These are phyloP conservation scores for Nemania sp. DNA, from an alignment of 2,329 filamentous ascomycete genomes.

Conservation along the genomic window DNA sequence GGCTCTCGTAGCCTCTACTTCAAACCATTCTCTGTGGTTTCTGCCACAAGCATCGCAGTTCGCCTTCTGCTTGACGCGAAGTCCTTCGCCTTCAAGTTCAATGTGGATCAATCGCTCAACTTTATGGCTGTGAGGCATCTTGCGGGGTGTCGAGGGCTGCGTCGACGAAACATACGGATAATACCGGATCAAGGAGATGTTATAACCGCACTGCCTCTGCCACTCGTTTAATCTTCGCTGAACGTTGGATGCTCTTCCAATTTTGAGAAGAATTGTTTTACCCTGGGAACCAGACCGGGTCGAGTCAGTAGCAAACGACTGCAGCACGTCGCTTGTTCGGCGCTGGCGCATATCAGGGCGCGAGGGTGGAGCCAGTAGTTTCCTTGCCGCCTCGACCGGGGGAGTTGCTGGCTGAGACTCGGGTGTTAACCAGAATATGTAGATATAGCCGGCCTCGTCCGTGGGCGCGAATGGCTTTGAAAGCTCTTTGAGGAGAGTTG, in stretches of 20 bases:
- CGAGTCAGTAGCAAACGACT: conserved; percentile 49
- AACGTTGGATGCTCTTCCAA: conserved; percentile 76
- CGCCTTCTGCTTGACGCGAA: conserved; percentile 54
- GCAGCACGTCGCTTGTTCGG: conserved; percentile 59
- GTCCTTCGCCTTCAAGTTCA: conserved; percentile 70
- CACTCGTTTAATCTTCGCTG: conserved; percentile 90
- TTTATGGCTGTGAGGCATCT: conserved; percentile 82
- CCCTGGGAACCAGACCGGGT: conserved; percentile 37
- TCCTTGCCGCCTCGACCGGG: conserved; percentile 61
- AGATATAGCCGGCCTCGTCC: conserved; percentile 90
- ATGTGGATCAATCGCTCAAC: conserved; percentile 91
- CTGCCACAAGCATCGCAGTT: conserved; percentile 78
- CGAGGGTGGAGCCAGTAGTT: conserved; percentile 58
- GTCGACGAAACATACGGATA: conserved; percentile 75
- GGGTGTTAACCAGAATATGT: conserved; percentile 96
- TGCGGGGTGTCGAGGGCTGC: conserved; percentile 54
- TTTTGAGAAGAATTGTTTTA: conserved; percentile 70
- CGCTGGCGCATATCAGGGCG: conserved; percentile 46
- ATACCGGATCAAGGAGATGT: conserved; percentile 83
- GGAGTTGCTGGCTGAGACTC: conserved; percentile 57
- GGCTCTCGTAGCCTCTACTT: conserved; percentile 73
- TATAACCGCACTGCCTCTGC: conserved; percentile 89
- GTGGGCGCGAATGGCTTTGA: conserved; percentile 71
- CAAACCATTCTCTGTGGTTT: conserved; percentile 94
- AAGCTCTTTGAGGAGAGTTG: conserved; percentile 75